A percentile compares a stretch with the other conserved stretches of the same genome.
Conservation (phyloP, 129 eudicot species). For the Flaveria robusta region DNA sequence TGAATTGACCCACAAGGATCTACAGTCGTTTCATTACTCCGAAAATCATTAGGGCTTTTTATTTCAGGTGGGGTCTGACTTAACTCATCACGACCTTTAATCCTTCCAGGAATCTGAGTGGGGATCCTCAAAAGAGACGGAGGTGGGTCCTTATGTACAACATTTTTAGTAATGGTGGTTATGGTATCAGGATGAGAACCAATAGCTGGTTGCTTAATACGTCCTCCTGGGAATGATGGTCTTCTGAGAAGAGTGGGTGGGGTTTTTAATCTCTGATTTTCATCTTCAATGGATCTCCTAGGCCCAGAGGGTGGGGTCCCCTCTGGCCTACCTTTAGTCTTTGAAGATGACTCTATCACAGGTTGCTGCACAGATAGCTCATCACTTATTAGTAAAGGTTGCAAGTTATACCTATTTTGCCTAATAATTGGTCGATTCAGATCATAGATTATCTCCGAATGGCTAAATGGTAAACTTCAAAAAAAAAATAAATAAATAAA, state of each 20-base stretch:
- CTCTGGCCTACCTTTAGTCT: conserved; percentile 71
- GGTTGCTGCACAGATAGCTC: conserved; percentile 56
- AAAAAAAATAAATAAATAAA: neutral
- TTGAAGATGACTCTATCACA: conserved; percentile 56
- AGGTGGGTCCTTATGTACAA: conserved; percentile 28
- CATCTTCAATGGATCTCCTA: conserved; percentile 53
- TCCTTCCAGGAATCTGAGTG: conserved; percentile 23
- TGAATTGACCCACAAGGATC: neutral
- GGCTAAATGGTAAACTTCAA: neutral
- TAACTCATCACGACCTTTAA: conserved; percentile 34
- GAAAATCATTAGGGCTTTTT: conserved; percentile 35
- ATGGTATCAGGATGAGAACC: conserved; percentile 41
- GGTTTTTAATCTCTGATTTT: conserved; percentile 63
- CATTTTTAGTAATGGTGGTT: conserved; percentile 36
- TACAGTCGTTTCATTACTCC: conserved; percentile 17
- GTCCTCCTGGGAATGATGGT: conserved; percentile 64
- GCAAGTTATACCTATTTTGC: neutral
- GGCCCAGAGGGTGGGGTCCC: conserved; percentile 53
- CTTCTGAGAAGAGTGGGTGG: conserved; percentile 68
- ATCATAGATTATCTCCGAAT: neutral
- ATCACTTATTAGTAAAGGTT: conserved; percentile 2
- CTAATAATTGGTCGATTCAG: no score
- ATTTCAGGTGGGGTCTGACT: conserved; percentile 24
- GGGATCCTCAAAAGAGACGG: conserved; percentile 24
- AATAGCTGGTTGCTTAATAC: conserved; percentile 52